Base-by-base conservation (phyloP, 306 rosid genomes). In the Dryas octopetala region DNA sequence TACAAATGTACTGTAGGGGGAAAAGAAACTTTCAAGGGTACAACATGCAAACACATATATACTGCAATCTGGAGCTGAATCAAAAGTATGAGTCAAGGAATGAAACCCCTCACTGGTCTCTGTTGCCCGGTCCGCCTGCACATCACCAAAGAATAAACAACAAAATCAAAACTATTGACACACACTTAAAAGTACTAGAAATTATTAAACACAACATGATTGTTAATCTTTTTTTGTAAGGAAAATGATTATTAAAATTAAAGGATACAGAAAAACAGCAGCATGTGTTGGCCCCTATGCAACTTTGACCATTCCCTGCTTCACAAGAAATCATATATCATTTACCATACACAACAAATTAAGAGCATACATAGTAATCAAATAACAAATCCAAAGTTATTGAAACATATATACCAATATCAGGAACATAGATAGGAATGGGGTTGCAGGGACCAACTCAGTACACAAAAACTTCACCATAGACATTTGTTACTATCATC, bases 211-310 rank as follows among this genome's bases (percentile, higher is more conserved):
- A 2, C 19, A 32, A 1, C 2, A 32, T 32, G 1, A 32, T 32
- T 32, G 0, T 32, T 32, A 32, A 32, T 32, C 38, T 32, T 32
- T 32, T 32, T 32, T 32, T 32, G 38, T 32, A 32, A 32, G 38
- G 38, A 32, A 32, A 2, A 32, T 32, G 38, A 32, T 32, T 32
- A 32, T 32, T 32, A 32, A 32, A 32, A 32, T 32, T 54, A 60
- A 81, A 91, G 92, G 92, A 87, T 86, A 87, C 88, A 78, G 64
- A 78, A 75, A 64, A 48, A 80, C 67, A 81, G 62, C 78, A 61
- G 44, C 44, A 72, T 75, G 67, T 60, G 78, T 70, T 73, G 84
- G 85, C 67, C 85, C 64, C 87, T 60, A 62, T 40, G 85, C 91
- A 92, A 59, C 88, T 19, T 79, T 71, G 76, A 70, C 78, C 87